Evolutionary conservation across 2,329 filamentous ascomycete genomes (phyloP).

Genomic region (Aureobasidium sp.): DNA sequence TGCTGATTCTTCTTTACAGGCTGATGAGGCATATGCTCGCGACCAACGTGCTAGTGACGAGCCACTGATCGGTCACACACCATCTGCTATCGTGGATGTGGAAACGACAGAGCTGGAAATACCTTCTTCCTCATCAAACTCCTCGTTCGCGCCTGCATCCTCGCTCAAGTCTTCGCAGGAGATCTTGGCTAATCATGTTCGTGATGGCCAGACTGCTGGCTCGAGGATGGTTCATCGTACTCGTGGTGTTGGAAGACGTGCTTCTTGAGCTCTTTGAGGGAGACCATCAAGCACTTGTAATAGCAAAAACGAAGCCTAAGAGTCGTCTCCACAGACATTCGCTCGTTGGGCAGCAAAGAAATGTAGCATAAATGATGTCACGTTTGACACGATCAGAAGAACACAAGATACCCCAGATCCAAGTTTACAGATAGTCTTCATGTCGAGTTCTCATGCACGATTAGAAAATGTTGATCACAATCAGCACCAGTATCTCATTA

Average conservation of each 20-base stretch:
- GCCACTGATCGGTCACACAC: background rate
- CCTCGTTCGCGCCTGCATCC: background rate
- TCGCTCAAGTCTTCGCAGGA: background rate
- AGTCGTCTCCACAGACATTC: too few relatives aligned
- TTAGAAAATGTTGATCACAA: background rate
- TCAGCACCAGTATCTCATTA: background rate
- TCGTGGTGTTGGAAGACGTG: background rate
- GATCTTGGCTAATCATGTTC: background rate
- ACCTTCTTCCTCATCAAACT: background rate
- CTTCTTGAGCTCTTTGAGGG: background rate
- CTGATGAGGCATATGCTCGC: constrained; percentile 7
- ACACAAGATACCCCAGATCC: background rate
- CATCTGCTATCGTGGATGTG: background rate
- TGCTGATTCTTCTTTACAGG: background rate
- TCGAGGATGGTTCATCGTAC: background rate
- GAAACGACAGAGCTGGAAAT: background rate
- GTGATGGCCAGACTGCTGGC: background rate
- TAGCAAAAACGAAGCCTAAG: background rate
- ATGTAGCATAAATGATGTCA: background rate
- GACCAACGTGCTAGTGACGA: background rate
- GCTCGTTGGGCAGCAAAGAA: background rate
- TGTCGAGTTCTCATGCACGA: background rate
- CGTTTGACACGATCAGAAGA: background rate
- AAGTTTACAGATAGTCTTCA: background rate
- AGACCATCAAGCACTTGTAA: too few relatives aligned